Conservation (phyloP, 225 moss, liverwort and hornwort species). For the Bryoerythrophyllum caledonicum region DNA sequence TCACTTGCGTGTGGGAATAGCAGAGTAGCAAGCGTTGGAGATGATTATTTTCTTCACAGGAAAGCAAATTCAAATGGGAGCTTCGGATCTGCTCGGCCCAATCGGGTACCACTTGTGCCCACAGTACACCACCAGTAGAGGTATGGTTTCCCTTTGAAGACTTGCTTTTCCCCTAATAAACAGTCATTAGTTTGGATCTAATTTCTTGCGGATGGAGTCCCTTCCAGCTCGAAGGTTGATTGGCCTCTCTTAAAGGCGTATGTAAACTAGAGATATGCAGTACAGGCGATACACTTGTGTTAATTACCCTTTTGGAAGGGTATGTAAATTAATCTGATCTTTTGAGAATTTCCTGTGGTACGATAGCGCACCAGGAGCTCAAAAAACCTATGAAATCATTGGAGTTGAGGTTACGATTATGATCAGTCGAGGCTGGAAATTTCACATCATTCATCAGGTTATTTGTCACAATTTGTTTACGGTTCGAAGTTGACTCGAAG, state of each 20-base stretch:
- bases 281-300: slow-evolving; percentile 23
- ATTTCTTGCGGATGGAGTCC: slow-evolving; percentile 3
- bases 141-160: slow-evolving; percentile 19
- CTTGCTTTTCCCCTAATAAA: slow-evolving; percentile 16
- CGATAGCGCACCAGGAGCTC: background rate
- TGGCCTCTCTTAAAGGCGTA: slow-evolving; percentile 16
- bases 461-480: background rate
- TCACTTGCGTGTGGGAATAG: slow-evolving; percentile 20
- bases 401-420: background rate
- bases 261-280: slow-evolving; percentile 34
- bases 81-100: slow-evolving; percentile 36
- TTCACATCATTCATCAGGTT: background rate
- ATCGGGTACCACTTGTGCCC: slow-evolving; percentile 55
- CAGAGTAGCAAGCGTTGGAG: slow-evolving; percentile 25
- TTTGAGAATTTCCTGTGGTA: slow-evolving; percentile 1
- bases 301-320: slow-evolving; percentile 26
- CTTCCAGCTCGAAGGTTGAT: slow-evolving; percentile 3
- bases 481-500: background rate
- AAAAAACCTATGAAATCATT: background rate
- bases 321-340: slow-evolving; percentile 30
- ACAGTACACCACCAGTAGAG: slow-evolving; percentile 44
- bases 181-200: slow-evolving; percentile 21
- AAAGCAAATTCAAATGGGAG: slow-evolving; percentile 31
- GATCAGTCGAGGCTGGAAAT: background rate
- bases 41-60: slow-evolving; percentile 34